Evolutionary conservation across 768 basidiomycete species (phyloP), one percentile per base, ranked within the genome.

Genomic region (Termitomyces sp.): DNA sequence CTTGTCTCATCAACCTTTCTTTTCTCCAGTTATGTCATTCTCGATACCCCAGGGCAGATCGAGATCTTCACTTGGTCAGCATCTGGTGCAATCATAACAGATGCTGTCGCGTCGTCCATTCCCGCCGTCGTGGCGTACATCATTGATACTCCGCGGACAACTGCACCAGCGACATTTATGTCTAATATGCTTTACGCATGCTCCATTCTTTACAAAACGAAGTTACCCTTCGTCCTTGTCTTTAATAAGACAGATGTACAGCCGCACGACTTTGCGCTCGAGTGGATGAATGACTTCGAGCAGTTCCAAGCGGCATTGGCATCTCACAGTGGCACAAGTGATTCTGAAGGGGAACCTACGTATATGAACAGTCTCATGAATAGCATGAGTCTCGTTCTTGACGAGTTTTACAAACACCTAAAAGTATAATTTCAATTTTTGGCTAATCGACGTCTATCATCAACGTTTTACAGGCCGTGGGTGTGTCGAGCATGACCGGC

Each of bases 31-130:
- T 89, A 98, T 75, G 83, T 99, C 59, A 87, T 99, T 47, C 77
- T 99, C 48, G 97, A 99, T 66, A 99, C 97, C 0, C 97, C 97
- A 6, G 97, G 97, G 4, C 97, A 99, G 73, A 99, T 99, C 66
- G 97, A 99, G 73, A 99, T 98, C 63, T 99, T 99, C 69, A 99
- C 97, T 51, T 99, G 97, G 97, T 98, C 95, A 0, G 97, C 97
- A 2, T 98, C 95, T 47, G 97, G 97, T 5, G 88, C 96, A 11
- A 99, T 99, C 67, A 98, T 99, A 65, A 99, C 97, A 43, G 95
- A 98, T 68, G 92, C 97, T 18, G 79, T 99, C 43, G 97, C 97
- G 0, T 91, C 92, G 3, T 85, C 94, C 0, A 76, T 98, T 57
- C 97, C 97, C 5, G 88, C 97, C 2, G 92, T 96, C 35, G 86